Evolutionary conservation across 129 eudicot genomes (phyloP).

Genomic region (Flaveria robusta): DNA sequence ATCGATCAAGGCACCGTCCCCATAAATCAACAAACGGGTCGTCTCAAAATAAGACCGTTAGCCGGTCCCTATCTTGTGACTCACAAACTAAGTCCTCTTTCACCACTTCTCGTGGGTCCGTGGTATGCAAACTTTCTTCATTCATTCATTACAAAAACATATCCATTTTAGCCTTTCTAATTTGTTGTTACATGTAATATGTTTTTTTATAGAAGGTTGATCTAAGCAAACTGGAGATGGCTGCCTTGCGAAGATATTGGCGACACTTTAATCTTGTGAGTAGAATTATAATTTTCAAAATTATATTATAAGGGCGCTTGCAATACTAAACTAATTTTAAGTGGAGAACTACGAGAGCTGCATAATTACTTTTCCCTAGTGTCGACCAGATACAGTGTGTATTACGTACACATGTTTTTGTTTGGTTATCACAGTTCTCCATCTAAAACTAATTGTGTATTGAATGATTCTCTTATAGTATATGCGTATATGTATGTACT

Average conservation of each 20-base stretch:
- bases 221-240: slow-evolving; percentile 86
- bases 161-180: neutral
- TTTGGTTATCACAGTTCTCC: neutral
- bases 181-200: neutral
- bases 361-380: too few relatives aligned
- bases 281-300: neutral
- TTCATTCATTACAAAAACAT: neutral
- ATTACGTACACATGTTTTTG: neutral
- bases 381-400: neutral
- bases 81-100: slow-evolving; percentile 63
- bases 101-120: slow-evolving; percentile 60
- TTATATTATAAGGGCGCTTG: neutral
- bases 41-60: slow-evolving; percentile 57
- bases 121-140: slow-evolving; percentile 37
- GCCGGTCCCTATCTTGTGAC: slow-evolving; percentile 73
- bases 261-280: slow-evolving; percentile 90
- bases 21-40: slow-evolving; percentile 61
- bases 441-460: neutral
- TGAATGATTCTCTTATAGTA: neutral
- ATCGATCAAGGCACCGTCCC: slow-evolving; percentile 68
- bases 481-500: neutral
- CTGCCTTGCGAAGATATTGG: slow-evolving; percentile 77
- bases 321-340: neutral
- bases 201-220: slow-evolving; percentile 63
- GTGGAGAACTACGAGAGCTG: neutral